These are phyloP conservation scores for Claviceps arundinis DNA, from an alignment of 2,329 filamentous ascomycete species.

Conservation along the genomic window DNA sequence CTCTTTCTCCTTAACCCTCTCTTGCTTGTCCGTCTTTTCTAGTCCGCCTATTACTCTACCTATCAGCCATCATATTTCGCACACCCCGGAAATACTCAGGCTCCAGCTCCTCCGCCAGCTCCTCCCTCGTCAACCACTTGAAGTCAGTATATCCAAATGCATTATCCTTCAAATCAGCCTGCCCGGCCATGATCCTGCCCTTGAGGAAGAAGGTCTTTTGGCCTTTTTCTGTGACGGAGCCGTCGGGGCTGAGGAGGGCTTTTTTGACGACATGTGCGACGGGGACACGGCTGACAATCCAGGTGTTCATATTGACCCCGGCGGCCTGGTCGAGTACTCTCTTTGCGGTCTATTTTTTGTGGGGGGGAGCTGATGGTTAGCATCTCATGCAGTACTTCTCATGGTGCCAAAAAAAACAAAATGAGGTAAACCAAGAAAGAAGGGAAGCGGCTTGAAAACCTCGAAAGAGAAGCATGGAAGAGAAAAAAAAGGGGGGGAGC, in stretches of 20 bases:
- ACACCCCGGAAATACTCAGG: constrained; percentile 60
- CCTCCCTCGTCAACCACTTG: constrained; percentile 84
- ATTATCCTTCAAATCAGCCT: constrained; percentile 66
- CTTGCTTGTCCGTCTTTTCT: not conserved
- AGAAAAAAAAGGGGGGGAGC: not conserved
- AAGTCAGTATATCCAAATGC: constrained; percentile 65
- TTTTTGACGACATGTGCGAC: constrained; percentile 63
- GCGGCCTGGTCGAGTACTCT: constrained; percentile 64
- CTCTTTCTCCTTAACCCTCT: not conserved
- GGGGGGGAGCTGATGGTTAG: not conserved
- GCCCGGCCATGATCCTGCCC: constrained; percentile 91
- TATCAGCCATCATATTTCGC: constrained; percentile 70
- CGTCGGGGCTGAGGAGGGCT: constrained; percentile 31
- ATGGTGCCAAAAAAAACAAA: too few species aligned
- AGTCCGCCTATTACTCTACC: constrained; percentile 31
- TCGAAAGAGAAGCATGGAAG: not conserved
- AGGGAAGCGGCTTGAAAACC: too few species aligned
- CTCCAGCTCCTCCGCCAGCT: constrained; percentile 57
- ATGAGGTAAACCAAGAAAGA: not conserved
- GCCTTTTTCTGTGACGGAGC: constrained; percentile 35
- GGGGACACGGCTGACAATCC: constrained; percentile 85
- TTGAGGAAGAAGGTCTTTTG: constrained; percentile 95
- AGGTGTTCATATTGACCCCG: constrained; percentile 96
- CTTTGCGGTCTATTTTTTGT: constrained; percentile 48
- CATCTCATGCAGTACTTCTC: not conserved